Percentiles rank a stretch among this genome's conserved stretches.
Evolutionary conservation across 495 filamentous ascomycete genomes (phyloP).

Genomic region (Talaromyces thailandensis): DNA sequence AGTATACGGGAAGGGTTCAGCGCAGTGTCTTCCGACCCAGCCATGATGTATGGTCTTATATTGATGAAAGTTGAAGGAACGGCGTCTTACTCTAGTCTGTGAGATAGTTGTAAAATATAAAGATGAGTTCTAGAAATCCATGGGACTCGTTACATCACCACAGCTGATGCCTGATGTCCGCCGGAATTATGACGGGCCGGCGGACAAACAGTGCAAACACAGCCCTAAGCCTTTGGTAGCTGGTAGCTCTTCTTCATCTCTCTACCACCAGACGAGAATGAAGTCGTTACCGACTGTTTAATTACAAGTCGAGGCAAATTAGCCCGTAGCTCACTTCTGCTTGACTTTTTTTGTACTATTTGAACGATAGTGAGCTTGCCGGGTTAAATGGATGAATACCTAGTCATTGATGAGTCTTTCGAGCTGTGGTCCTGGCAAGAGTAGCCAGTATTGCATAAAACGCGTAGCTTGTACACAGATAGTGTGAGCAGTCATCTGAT

Average conservation of each 20-base stretch:
- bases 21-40: slow-evolving; percentile 11
- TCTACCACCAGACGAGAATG: not conserved
- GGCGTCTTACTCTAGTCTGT: not conserved
- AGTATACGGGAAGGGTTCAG: slow-evolving; percentile 24
- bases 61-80: not conserved
- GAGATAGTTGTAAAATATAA: not conserved
- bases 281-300: not conserved
- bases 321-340: not conserved
- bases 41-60: slow-evolving; percentile 13
- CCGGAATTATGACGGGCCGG: slow-evolving; percentile 4
- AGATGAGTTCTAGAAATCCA: not conserved
- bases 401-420: not conserved
- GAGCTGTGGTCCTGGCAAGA: not conserved
- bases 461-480: too few species aligned
- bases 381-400: too few species aligned
- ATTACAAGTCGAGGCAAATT: not conserved
- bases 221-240: not conserved
- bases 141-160: not conserved
- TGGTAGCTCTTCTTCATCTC: not conserved
- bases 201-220: slow-evolving; percentile 3
- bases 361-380: not conserved
- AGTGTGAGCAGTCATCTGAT: not conserved
- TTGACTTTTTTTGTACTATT: not conserved
- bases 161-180: not conserved
- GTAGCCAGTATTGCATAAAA: not conserved